These are phyloP conservation scores for Cyberlindnera samutprakarnensis DNA, from an alignment of 805 yeast genomes.

Conservation along the genomic window DNA sequence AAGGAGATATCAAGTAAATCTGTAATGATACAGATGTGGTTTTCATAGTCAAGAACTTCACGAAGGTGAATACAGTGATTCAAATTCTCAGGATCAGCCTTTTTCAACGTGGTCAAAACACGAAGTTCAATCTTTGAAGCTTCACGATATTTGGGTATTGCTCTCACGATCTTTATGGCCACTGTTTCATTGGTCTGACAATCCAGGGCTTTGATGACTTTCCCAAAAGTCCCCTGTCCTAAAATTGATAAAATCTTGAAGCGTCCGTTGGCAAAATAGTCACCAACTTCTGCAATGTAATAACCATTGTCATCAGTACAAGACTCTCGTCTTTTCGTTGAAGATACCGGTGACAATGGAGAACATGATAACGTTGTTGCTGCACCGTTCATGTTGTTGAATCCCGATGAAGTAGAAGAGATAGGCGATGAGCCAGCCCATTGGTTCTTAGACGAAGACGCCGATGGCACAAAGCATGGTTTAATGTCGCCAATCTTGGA, in stretches of 20 bases:
- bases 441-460: slow-evolving; percentile 1
- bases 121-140: slow-evolving; percentile 91
- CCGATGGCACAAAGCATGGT: slow-evolving; percentile 24
- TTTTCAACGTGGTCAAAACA: slow-evolving; percentile 65
- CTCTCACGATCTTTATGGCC: slow-evolving; percentile 88
- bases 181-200: slow-evolving; percentile 43
- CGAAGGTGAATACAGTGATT: slow-evolving; percentile 79
- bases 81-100: slow-evolving; percentile 53
- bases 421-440: slow-evolving; percentile 5
- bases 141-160: slow-evolving; percentile 89
- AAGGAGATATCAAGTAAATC: slow-evolving; percentile 78
- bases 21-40: slow-evolving; percentile 92
- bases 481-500: slow-evolving; percentile 35
- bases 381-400: background rate
- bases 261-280: slow-evolving; percentile 61
- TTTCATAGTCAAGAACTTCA: slow-evolving; percentile 87
- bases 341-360: slow-evolving; percentile 16
- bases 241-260: slow-evolving; percentile 60
- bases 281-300: slow-evolving; percentile 52
- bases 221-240: slow-evolving; percentile 93
- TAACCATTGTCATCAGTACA: slow-evolving; percentile 50
- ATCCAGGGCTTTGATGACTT: slow-evolving; percentile 81
- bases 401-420: slow-evolving; percentile 2
- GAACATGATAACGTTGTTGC: slow-evolving; percentile 4
- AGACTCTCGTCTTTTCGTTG: slow-evolving; percentile 5